Evolutionary conservation across 768 basidiomycete genomes (phyloP), one percentile per base, ranked within the genome.

Genomic region (Omphalotus guepiniiformis): DNA sequence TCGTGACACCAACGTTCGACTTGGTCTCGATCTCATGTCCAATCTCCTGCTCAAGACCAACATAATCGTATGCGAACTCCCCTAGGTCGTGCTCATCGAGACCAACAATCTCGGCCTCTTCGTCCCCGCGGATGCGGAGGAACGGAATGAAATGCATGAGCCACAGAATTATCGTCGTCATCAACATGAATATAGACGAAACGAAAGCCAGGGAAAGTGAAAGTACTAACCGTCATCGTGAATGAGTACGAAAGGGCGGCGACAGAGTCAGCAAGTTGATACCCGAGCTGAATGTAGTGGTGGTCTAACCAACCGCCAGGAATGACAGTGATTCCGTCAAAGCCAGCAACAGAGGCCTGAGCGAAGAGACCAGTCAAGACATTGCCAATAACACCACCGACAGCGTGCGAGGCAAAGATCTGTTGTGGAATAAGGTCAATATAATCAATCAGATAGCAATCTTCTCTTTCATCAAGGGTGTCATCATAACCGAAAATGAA

Each of bases 41-140:
- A 29, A 76, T 67, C 55, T 79, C 77, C 55, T 71, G 70, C 57
- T 89, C 88, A 41, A 89, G 62, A 9, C 83, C 86, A 26, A 92
- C 88, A 53, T 89, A 93, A 65, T 93, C 88, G 57, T 90, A 91
- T 2, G 88, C 85, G 52, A 82, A 92, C 68, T 94, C 92, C 53
- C 91, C 93, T 77, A 92, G 83, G 70, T 93, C 86, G 1, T 82
- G 75, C 58, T 92, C 88, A 66, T 97, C 94, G 55, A 95, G 82
- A 48, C 94, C 93, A 39, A 95, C 69, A 32, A 85, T 79, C 66
- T 89, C 87, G 11, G 69, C 49, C 6, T 73, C 72, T 52, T 83
- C 80, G 11, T 65, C 61, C 25, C 73, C 72, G 46, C 90, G 85
- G 53, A 97, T 75, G 32, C 82, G 73, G 45, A 90, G 73, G 44